Percentiles rank a stretch among this genome's conserved stretches.
These are phyloP conservation scores for Agrostemma githago DNA, from an alignment of 148 eudicot species.

Conservation along the genomic window DNA sequence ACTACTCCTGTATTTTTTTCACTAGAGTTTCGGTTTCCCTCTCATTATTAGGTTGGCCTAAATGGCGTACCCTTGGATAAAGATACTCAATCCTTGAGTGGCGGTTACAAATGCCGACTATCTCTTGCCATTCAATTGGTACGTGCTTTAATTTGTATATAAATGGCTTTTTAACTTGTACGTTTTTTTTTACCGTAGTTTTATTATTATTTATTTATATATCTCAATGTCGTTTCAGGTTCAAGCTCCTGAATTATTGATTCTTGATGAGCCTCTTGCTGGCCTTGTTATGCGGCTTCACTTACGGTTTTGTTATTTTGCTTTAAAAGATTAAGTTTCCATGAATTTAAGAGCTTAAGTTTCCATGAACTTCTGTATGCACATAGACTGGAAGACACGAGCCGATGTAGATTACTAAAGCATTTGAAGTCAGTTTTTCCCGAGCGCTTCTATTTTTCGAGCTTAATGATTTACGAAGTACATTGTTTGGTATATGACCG, in stretches of 20 bases:
- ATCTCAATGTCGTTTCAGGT: conserved; percentile 43
- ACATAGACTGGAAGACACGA: conserved; percentile 95
- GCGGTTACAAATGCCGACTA: conserved; percentile 95
- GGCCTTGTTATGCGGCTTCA: conserved; percentile 69
- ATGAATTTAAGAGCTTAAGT: conserved; percentile 9
- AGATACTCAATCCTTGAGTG: conserved; percentile 92
- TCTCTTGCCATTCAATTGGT: conserved; percentile 95
- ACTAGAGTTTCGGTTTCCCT: neutral
- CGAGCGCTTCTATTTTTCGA: neutral
- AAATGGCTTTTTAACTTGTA: neutral
- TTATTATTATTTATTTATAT: neutral
- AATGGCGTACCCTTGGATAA: conserved; percentile 78
- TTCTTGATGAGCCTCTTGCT: conserved; percentile 98
- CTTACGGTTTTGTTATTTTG: neutral
- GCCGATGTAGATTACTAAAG: conserved; percentile 86
- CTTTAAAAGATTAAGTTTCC: neutral
- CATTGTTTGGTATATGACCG: conserved; percentile 10
- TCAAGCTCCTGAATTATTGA: conserved; percentile 75
- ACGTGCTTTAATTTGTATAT: conserved; percentile 18
- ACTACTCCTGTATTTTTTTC: neutral
- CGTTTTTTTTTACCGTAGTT: neutral
- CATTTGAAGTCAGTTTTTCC: conserved; percentile 63
- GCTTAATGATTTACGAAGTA: neutral
- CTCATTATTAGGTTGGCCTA: conserved; percentile 65
- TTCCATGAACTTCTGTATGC: conserved; percentile 13